Evolutionary conservation across 2,329 filamentous ascomycete genomes (phyloP).

Genomic region (Reticulascus tulasneorum): DNA sequence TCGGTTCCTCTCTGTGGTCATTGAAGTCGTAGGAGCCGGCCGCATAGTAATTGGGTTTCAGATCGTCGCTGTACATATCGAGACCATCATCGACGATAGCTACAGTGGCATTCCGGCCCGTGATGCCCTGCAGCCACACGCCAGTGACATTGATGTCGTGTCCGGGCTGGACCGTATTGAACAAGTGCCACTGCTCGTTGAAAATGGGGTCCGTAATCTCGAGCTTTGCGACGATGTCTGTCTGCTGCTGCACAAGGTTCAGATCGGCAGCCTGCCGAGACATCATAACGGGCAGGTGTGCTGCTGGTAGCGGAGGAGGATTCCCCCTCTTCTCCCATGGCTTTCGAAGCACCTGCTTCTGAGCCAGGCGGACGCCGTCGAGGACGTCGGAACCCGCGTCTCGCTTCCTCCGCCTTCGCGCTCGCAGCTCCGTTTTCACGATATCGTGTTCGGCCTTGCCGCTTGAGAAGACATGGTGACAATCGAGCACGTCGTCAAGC

Average conservation of each 20-base stretch:
- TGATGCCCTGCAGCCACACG: constrained; percentile 86
- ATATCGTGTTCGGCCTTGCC: constrained; percentile 58
- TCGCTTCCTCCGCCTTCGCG: constrained; percentile 60
- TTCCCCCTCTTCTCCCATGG: constrained; percentile 52
- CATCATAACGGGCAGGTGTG: constrained; percentile 2
- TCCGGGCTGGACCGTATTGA: constrained; percentile 74
- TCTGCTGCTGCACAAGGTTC: constrained; percentile 52
- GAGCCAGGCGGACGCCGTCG: constrained; percentile 70
- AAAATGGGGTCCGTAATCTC: constrained; percentile 88
- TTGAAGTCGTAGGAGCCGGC: constrained; percentile 96
- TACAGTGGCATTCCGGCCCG: constrained; percentile 81
- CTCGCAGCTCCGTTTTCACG: constrained; percentile 49
- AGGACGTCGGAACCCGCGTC: constrained; percentile 53
- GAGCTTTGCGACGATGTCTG: constrained; percentile 60
- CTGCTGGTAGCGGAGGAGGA: constrained; percentile 26
- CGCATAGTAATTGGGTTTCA: constrained; percentile 91
- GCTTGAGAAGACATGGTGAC: constrained; percentile 85
- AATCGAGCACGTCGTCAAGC: constrained; percentile 64
- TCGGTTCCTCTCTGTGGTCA: constrained; percentile 73
- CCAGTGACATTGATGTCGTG: constrained; percentile 97
- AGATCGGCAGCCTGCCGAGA: constrained; percentile 21
- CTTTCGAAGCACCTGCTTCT: constrained; percentile 62
- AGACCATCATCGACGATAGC: constrained; percentile 95
- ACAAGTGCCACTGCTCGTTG: constrained; percentile 90
- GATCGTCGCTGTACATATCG: constrained; percentile 90